Evolutionary conservation across 1,284 basidiomycete genomes (phyloP), one percentile per base, ranked within the genome.

Genomic region (Trichosporon sp.): DNA sequence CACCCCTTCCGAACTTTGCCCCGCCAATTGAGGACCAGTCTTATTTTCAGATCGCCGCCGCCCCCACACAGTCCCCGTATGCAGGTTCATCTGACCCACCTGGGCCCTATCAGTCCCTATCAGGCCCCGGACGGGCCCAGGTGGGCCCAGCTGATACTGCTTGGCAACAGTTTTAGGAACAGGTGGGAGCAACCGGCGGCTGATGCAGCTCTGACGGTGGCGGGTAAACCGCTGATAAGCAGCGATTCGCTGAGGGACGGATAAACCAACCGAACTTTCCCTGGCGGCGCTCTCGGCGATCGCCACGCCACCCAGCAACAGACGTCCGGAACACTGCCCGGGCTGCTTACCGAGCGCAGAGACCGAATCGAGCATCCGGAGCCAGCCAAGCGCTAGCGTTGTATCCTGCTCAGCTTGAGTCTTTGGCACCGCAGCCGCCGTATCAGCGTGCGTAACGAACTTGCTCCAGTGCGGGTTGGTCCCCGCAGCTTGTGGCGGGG

Each of bases 61-160:
- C 49, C 49, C 49, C 49, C 49, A 54, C 49, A 54, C 49, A 14
- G 25, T 29, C 49, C 49, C 25, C 40, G 40, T 6, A 21, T 3
- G 40, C 4, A 10, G 19, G 40, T 44, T 44, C 19, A 44, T 44
- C 23, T 44, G 40, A 21, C 40, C 40, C 40, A 44, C 19, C 40
- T 44, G 40, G 40, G 25, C 49, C 25, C 25, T 52, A 29, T 29
- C 46, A 13, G 27, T 23, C 27, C 25, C 49, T 54, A 27, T 54
- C 27, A 29, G 49, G 49, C 49, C 49, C 49, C 49, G 25, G 49
- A 54, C 25, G 25, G 49, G 27, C 16, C 25, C 49, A 54, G 49
- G 49, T 54, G 49, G 49, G 49, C 49, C 49, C 49, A 54, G 49
- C 49, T 54, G 49, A 54, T 54, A 4, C 49, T 29, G 49, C 49